These are phyloP conservation scores for Helianthus tuberosus DNA, from an alignment of 129 eudicot species.

Conservation along the genomic window DNA sequence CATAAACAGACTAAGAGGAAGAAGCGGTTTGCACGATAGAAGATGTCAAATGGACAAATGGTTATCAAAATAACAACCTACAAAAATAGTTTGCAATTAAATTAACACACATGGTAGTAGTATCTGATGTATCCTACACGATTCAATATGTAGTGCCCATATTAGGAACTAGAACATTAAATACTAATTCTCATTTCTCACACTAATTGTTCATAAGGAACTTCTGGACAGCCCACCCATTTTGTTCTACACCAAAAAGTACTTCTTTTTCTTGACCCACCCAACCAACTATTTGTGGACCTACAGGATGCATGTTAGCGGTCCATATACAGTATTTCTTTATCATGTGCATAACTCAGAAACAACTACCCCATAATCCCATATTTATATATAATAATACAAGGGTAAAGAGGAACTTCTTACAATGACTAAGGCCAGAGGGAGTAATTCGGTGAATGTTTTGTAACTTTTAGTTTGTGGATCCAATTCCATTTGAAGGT, in stretches of 20 bases:
- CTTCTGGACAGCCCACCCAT: too few species aligned
- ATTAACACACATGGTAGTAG: background rate
- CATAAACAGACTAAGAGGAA: slow-evolving; percentile 53
- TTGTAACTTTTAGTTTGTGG: slow-evolving; percentile 34
- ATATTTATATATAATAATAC: background rate
- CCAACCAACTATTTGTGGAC: too few species aligned
- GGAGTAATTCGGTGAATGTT: slow-evolving; percentile 50
- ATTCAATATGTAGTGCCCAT: background rate
- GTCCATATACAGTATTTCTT: background rate
- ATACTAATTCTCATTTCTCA: too few species aligned
- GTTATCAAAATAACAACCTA: slow-evolving; percentile 53
- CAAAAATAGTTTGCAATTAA: slow-evolving; percentile 14
- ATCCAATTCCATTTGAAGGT: slow-evolving; percentile 61
- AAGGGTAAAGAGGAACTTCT: slow-evolving; percentile 21
- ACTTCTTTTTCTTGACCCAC: too few species aligned
- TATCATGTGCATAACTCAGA: too few species aligned
- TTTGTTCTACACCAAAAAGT: too few species aligned
- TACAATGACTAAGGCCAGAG: slow-evolving; percentile 54
- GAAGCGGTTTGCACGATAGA: slow-evolving; percentile 64
- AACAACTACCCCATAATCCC: background rate
- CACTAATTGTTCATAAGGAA: too few species aligned
- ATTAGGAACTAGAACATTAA: too few species aligned
- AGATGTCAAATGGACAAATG: slow-evolving; percentile 66
- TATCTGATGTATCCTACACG: background rate
- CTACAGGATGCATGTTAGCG: background rate